phyloP scores from a whole-genome alignment of 441 rosid species.

The Populus hybrid region DNA sequence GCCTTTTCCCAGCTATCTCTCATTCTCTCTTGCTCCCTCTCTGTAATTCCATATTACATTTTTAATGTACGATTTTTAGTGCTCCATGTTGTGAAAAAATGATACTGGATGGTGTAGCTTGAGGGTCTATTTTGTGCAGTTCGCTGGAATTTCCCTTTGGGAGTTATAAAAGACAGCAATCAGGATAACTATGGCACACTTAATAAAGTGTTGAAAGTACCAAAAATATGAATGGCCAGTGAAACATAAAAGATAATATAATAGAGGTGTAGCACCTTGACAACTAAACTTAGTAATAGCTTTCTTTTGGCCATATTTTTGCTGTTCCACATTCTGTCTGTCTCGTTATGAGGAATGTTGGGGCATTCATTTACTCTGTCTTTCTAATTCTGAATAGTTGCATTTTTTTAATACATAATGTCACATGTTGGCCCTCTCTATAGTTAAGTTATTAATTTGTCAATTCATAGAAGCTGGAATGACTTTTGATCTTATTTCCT shows the following conservation, averaged over 20 bases:
- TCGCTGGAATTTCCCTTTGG: not conserved
- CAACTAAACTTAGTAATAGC: not conserved
- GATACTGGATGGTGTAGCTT: not conserved
- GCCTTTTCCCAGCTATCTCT: conserved; percentile 3
- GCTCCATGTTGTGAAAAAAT: not conserved
- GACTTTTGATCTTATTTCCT: not conserved
- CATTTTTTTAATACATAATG: no score
- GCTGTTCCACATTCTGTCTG: no score
- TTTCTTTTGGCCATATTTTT: not conserved
- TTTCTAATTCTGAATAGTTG: no score
- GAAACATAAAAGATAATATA: not conserved
- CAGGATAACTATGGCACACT: not conserved
- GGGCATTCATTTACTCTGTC: not conserved
- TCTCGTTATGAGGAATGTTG: no score
- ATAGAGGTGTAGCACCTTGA: not conserved
- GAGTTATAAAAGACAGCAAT: not conserved
- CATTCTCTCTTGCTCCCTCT: not conserved
- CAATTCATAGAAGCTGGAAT: not conserved
- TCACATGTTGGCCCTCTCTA: no score
- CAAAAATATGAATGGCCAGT: not conserved
- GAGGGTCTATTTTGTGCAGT: not conserved
- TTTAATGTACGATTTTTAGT: not conserved
- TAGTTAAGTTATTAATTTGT: not conserved
- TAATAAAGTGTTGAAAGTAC: not conserved
- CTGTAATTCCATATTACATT: not conserved